Base-by-base conservation (phyloP, 1,284 basidiomycete species). In the Pholiota adiposa region DNA sequence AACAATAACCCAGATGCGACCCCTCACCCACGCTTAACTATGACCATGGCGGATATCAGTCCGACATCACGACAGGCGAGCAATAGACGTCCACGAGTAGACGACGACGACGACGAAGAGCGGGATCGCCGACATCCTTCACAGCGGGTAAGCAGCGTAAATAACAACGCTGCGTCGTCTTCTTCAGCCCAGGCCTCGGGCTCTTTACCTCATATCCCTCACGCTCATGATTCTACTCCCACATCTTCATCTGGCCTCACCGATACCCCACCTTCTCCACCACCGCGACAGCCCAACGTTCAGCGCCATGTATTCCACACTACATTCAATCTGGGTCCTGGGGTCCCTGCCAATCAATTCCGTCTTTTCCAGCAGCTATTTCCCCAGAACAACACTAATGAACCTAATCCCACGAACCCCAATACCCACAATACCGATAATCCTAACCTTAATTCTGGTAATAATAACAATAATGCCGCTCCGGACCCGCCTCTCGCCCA, bases 41-140 rank as follows among this genome's bases (percentile, higher is more conserved):
- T 27, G 6, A 14, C 27, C 1, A 5, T n/a, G 16, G n/a, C 44
- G 19, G n/a, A 2, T 7, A 50, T 60, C 43, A 38, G 49, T n/a
- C n/a, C n/a, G n/a, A n/a, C 25, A 25, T 36, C 18, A 27, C 60
- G 18, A 50, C 56, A 29, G 21, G 69, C 73, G 25, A 69, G 67
- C 18, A 80, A 73, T 51, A 69, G 83, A 27, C 79, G 84, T 18
- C 75, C 79, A 27, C 73, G 84, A 33, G 80, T 83, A 4, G 80
- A 84, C 12, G 82, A 84, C 54, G 85, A 86, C 58, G 74, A 77
- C 16, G 84, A 86, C 65, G 75, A 78, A 6, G 83, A 81, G 12
- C 72, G 85, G 44, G 84, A 86, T 68, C 78, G 83, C 51, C 77
- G 85, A 60, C 84, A 86, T 65, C 84, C 85, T n/a, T 82, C 80